These are phyloP conservation scores for Alternaria rosae DNA, from an alignment of 2,329 filamentous ascomycete species.

Conservation along the genomic window DNA sequence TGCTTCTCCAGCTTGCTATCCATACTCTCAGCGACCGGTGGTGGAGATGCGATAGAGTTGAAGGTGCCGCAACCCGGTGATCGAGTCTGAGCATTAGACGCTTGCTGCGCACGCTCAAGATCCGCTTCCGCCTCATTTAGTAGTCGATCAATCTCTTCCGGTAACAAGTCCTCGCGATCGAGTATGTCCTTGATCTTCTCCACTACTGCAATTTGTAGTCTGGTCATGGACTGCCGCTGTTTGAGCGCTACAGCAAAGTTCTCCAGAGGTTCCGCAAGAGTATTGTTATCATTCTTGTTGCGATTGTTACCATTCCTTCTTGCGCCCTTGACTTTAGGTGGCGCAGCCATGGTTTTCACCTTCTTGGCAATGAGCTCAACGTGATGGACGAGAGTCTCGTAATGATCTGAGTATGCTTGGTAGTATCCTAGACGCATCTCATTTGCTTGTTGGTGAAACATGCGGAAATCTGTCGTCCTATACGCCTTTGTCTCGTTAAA, in stretches of 20 bases:
- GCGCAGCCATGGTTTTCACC: not conserved
- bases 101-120: not conserved
- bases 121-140: not conserved
- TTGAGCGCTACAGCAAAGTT: not conserved
- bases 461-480: not conserved
- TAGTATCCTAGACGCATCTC: not conserved
- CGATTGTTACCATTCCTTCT: not conserved
- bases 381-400: not conserved
- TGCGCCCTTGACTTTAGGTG: not conserved
- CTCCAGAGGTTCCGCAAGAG: not conserved
- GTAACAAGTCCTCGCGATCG: not conserved
- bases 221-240: not conserved
- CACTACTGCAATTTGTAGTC: not conserved
- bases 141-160: not conserved
- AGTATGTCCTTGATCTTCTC: not conserved
- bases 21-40: not conserved
- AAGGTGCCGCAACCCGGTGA: not conserved
- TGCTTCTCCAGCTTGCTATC: not conserved
- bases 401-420: not conserved
- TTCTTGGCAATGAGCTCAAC: not conserved
- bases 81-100: not conserved
- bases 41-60: fast-evolving
- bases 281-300: not conserved
- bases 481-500: not conserved
- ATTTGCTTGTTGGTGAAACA: not conserved